Evolutionary conservation across 2,329 filamentous ascomycete genomes (phyloP).

Genomic region (Didymella pomorum): DNA sequence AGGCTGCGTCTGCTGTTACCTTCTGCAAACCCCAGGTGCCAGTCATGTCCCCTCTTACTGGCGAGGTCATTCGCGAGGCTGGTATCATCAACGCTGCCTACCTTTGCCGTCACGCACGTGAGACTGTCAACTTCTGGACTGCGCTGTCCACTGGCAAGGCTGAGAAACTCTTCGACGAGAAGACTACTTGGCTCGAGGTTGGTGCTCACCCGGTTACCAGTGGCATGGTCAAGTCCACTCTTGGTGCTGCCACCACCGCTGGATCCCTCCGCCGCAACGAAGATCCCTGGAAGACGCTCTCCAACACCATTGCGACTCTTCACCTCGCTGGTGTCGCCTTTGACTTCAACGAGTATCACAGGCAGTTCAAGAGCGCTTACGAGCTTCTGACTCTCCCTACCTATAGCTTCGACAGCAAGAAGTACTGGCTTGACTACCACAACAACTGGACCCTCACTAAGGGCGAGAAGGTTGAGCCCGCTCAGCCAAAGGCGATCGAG

Average conservation of each 20-base stretch:
- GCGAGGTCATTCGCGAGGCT: conserved; percentile 65
- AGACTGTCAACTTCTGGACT: conserved; percentile 73
- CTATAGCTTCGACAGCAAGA: conserved; percentile 75
- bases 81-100: conserved; percentile 68
- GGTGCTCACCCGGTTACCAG: conserved; percentile 77
- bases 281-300: conserved; percentile 69
- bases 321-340: conserved; percentile 69
- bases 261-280: conserved; percentile 70
- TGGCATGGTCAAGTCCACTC: conserved; percentile 71
- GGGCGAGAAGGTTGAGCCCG: conserved; percentile 61
- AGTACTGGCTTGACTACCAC: conserved; percentile 75
- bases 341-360: conserved; percentile 75
- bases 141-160: conserved; percentile 68
- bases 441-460: conserved; percentile 78
- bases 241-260: conserved; percentile 64
- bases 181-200: conserved; percentile 75
- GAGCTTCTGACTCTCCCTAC: conserved; percentile 70
- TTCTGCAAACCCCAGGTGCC: conserved; percentile 67
- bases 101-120: conserved; percentile 69
- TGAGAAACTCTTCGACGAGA: conserved; percentile 67
- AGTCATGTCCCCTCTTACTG: conserved; percentile 73
- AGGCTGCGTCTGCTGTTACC: conserved; percentile 60
- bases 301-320: conserved; percentile 65
- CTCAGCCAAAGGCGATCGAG: conserved; percentile 51
- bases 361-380: conserved; percentile 65